phyloP scores from a whole-genome alignment of 495 filamentous ascomycete species.

The Talaromyces liani region DNA sequence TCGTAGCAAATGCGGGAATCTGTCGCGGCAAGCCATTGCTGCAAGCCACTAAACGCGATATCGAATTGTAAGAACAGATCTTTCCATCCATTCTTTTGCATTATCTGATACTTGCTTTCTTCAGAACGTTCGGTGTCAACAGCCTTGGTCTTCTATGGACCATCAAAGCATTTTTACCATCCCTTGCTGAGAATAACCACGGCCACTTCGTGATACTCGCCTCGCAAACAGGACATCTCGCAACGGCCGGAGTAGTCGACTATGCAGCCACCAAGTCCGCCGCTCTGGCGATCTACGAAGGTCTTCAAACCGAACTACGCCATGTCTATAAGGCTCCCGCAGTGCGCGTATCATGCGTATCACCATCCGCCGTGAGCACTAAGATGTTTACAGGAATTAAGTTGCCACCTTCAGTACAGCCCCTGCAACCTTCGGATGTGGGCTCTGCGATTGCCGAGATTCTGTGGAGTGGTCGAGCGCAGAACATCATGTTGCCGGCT shows the following conservation, averaged over 20 bases:
- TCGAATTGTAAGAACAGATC: constrained; percentile 17
- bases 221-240: constrained; percentile 61
- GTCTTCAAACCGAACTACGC: constrained; percentile 8
- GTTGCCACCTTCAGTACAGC: not conserved
- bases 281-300: constrained; percentile 60
- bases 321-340: constrained; percentile 10
- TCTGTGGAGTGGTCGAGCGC: not conserved
- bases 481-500: not conserved
- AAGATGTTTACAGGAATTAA: constrained; percentile 1
- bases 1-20: constrained; percentile 78
- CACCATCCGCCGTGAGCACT: not conserved
- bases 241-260: constrained; percentile 55
- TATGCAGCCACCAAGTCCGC: constrained; percentile 66
- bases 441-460: not conserved
- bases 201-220: constrained; percentile 73
- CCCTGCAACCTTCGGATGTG: not conserved
- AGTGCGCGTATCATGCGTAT: constrained; percentile 6
- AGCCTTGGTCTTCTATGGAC: constrained; percentile 30
- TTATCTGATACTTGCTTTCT: constrained; percentile 64
- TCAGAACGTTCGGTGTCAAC: constrained; percentile 12
- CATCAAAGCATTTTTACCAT: constrained; percentile 68
- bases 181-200: constrained; percentile 50
- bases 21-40: constrained; percentile 59
- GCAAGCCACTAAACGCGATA: constrained; percentile 50
- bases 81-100: constrained; percentile 56